Evolutionary conservation across 495 filamentous ascomycete species (phyloP).

Genomic region (Tuber aestivum): DNA sequence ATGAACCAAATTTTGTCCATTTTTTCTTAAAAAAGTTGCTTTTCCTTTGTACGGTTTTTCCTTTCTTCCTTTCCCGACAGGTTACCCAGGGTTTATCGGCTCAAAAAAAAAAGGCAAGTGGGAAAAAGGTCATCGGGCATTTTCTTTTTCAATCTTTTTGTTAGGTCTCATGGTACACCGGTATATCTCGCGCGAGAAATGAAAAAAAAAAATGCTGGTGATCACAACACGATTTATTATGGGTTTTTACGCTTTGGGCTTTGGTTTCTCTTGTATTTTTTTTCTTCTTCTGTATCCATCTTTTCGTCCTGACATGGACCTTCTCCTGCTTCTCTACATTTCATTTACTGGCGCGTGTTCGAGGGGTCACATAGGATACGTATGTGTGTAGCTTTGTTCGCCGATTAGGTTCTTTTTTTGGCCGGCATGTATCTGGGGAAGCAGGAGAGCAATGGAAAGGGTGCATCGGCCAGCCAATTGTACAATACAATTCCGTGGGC

Average conservation of each 20-base stretch:
- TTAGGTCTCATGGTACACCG: slow-evolving; percentile 26
- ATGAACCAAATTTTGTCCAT: slow-evolving; percentile 39
- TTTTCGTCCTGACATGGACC: slow-evolving; percentile 1
- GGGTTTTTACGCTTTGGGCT: slow-evolving; percentile 36
- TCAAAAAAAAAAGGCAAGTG: slow-evolving; percentile 27
- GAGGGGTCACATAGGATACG: slow-evolving; percentile 2
- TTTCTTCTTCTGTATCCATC: slow-evolving; percentile 26
- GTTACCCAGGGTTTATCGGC: slow-evolving; percentile 32
- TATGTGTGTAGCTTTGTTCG: slow-evolving; percentile 7
- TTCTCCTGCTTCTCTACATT: slow-evolving; percentile 1
- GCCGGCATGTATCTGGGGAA: background rate
- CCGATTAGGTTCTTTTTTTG: slow-evolving; percentile 2
- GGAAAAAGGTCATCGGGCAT: slow-evolving; percentile 31
- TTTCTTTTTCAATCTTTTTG: slow-evolving; percentile 24
- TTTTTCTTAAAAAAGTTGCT: slow-evolving; percentile 34
- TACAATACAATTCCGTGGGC: background rate
- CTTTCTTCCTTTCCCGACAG: slow-evolving; percentile 14
- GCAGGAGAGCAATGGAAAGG: background rate
- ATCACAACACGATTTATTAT: slow-evolving; percentile 33
- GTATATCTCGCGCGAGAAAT: slow-evolving; percentile 23
- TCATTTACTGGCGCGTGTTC: slow-evolving; percentile 2
- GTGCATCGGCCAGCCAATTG: background rate
- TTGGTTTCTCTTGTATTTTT: slow-evolving; percentile 33
- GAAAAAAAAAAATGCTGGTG: slow-evolving; percentile 32
- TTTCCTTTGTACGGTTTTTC: slow-evolving; percentile 35